Conservation (phyloP, 2,329 filamentous ascomycete species). For the Acephala macrosclerotiorum region DNA sequence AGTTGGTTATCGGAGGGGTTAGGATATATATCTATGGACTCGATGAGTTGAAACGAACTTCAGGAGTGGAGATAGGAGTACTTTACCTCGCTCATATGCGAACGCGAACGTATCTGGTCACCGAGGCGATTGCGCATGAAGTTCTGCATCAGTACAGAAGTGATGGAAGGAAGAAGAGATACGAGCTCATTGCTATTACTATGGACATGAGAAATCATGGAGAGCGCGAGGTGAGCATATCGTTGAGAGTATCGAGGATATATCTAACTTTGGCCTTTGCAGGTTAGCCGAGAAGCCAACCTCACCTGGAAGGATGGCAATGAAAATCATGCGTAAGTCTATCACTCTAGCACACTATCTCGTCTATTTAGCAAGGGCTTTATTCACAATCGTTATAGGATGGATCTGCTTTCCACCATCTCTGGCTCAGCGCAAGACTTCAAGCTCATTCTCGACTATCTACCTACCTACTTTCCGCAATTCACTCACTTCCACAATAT, state of each 20-base stretch:
- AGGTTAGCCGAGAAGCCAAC: constrained; percentile 12
- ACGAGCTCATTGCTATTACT: constrained; percentile 31
- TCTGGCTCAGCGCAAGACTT: constrained; percentile 33
- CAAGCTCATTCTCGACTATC: constrained; percentile 31
- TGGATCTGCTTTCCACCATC: constrained; percentile 28
- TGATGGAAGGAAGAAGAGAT: constrained; percentile 25
- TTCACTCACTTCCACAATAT: constrained; percentile 31
- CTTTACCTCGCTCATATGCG: constrained; percentile 33
- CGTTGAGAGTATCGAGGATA: neutral
- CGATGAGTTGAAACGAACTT: constrained; percentile 19
- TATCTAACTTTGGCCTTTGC: neutral
- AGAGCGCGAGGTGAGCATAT: constrained; percentile 23
- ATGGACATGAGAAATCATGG: constrained; percentile 36
- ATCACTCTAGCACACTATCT: neutral
- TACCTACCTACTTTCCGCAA: constrained; percentile 30
- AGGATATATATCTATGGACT: constrained; percentile 33
- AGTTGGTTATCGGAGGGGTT: constrained; percentile 25
- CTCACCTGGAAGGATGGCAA: constrained; percentile 33
- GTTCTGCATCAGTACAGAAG: constrained; percentile 30
- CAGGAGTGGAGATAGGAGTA: constrained; percentile 28
- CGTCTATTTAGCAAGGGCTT: too few relatives aligned
- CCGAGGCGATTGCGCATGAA: constrained; percentile 34
- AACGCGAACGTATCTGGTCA: constrained; percentile 30
- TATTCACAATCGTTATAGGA: too few relatives aligned
- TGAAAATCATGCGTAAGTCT: constrained; percentile 30